A percentile compares a stretch with the other conserved stretches of the same genome.
Conservation (phyloP, 2,329 filamentous ascomycete species). For the Calonectria pteridis region DNA sequence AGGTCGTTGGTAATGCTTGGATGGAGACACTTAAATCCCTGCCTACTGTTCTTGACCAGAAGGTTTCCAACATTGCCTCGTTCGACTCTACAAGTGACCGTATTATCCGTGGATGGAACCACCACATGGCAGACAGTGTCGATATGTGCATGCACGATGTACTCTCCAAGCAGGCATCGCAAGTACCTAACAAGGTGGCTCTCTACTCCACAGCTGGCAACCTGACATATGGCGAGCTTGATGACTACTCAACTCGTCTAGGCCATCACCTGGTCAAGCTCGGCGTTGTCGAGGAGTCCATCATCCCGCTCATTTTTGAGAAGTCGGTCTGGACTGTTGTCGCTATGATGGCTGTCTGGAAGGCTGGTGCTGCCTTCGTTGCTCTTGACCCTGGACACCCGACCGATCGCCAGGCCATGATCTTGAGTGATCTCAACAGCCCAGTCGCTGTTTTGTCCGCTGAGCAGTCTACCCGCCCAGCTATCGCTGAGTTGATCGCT, state of each 20-base stretch:
- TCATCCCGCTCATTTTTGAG: neutral
- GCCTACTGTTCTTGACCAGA: neutral
- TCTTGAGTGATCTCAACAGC: neutral
- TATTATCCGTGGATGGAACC: neutral
- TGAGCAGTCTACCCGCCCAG: neutral
- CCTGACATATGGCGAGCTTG: neutral
- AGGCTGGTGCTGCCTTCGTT: slow-evolving; percentile 14
- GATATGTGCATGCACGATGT: neutral
- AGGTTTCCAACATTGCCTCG: neutral
- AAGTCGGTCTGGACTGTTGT: slow-evolving; percentile 14
- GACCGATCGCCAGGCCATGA: neutral
- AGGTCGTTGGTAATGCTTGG: neutral
- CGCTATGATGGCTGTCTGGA: slow-evolving; percentile 10
- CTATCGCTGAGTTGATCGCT: neutral
- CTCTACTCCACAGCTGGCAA: neutral
- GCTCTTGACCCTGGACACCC: slow-evolving; percentile 5
- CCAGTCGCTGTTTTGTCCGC: neutral
- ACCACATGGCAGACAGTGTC: neutral
- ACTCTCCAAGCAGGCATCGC: neutral
- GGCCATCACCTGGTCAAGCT: neutral
- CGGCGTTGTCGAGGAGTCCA: neutral
- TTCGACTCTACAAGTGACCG: neutral
- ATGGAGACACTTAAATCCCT: neutral
- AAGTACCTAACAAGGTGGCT: neutral
- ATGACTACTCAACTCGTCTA: neutral